Conservation (phyloP, 73 alveolate species). For the Uronychia setigera region DNA sequence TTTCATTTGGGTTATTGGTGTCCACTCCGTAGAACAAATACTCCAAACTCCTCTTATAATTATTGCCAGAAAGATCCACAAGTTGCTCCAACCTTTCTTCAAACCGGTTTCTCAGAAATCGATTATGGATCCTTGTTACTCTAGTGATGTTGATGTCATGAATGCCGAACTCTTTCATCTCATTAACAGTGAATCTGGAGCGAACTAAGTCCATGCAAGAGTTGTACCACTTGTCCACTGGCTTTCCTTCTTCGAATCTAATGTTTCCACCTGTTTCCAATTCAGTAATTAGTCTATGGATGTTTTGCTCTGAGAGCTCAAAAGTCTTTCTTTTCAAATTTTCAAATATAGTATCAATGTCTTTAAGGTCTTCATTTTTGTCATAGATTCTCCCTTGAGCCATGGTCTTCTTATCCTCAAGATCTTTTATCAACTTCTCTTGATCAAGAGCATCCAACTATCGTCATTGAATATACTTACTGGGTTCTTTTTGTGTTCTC, state of each 20-base stretch:
- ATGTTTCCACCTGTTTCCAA: conserved; percentile 92
- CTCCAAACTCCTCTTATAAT: conserved; percentile 77
- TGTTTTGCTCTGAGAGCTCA: conserved; percentile 63
- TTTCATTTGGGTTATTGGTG: conserved; percentile 74
- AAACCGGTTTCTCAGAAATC: conserved; percentile 74
- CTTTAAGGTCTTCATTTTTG: conserved; percentile 49
- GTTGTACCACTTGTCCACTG: conserved; percentile 64
- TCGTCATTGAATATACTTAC: not conserved
- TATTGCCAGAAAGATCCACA: conserved; percentile 63
- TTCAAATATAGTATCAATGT: conserved; percentile 23
- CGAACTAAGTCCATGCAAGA: conserved; percentile 65
- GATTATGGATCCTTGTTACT: conserved; percentile 77
- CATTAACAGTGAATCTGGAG: conserved; percentile 51
- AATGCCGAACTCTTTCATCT: conserved; percentile 57
- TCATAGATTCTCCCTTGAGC: conserved; percentile 48
- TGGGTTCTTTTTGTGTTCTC: not conserved
- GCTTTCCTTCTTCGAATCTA: conserved; percentile 68
- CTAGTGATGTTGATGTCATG: conserved; percentile 46
- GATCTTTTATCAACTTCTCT: conserved; percentile 46
- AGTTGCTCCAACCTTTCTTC: conserved; percentile 76
- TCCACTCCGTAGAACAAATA: conserved; percentile 86
- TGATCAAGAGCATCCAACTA: conserved; percentile 48
- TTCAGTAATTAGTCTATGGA: conserved; percentile 76
- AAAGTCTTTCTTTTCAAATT: conserved; percentile 22
- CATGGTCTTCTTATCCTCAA: conserved; percentile 47